Base-by-base conservation (phyloP, 768 basidiomycete genomes). In the Pisolithus albus region DNA sequence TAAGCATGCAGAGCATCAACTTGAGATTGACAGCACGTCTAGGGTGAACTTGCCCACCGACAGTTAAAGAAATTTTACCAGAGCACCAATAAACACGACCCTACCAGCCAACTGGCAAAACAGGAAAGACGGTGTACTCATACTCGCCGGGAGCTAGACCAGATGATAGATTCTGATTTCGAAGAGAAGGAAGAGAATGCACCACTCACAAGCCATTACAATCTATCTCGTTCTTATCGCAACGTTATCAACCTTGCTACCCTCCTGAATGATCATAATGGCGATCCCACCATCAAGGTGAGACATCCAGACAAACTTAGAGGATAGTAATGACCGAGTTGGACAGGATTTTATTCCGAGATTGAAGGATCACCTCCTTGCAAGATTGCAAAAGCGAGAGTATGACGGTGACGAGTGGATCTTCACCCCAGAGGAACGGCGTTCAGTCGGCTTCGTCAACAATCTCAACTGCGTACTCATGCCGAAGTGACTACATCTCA, bases 31-130 rank as follows among this genome's bases (percentile, higher is more conserved):
- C n/a, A 38, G 56, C 23, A 41, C n/a, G n/a, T 52, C 18, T 54
- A 69, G 68, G 64, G 68, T 7, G 68, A 71, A 52, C 58, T 64
- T 2, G 59, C 65, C 19, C 70, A 70, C 40, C 55, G 62, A 2
- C 56, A 50, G 1, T 54, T 65, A 9, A 71, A 71, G 52, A 26
- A 39, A 15, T 53, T 54, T 15, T 62, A 67, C 46, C 43, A 34
- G 8, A 59, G 66, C 3, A 60, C 30, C 30, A 30, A 30, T 30
- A 30, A 30, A 30, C 30, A 30, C 8, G 3, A 30, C 30, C 30
- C 30, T 10, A 30, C 30, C 6, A 30, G 30, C 30, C 30, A 30
- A 10, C 30, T 30, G 30, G 30, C 30, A 61, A 7, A 64, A 59
- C 51, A 60, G 59, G 39, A 55, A 39, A 19, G 34, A 52, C 3